These are phyloP conservation scores for Volvox carteri DNA, from an alignment of 163 green algal genomes.

Conservation along the genomic window DNA sequence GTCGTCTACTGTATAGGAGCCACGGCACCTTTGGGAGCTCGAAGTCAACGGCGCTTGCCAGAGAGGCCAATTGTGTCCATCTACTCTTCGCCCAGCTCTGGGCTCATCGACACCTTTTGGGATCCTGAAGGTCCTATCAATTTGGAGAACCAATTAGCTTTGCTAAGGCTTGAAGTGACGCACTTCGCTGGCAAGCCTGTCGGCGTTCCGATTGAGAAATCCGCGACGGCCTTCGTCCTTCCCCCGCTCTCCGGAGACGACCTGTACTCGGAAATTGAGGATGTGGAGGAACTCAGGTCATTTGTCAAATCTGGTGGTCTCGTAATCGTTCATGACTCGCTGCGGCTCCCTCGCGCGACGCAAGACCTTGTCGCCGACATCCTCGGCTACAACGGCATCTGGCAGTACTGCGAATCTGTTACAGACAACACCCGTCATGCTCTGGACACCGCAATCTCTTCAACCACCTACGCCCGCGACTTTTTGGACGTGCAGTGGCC, in stretches of 20 bases:
- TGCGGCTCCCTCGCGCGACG: not conserved
- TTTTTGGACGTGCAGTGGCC: constrained; percentile 11
- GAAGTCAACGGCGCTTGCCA: not conserved
- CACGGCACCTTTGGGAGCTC: not conserved
- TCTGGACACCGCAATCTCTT: not conserved
- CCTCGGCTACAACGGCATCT: not conserved
- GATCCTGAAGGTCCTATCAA: not conserved
- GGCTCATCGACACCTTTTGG: not conserved
- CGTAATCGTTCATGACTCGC: constrained; percentile 10
- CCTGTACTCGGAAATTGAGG: not conserved
- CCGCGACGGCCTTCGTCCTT: not conserved
- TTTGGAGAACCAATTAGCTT: not conserved
- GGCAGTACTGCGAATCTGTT: constrained; percentile 8
- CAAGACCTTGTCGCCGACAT: constrained; percentile 7
- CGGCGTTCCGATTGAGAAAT: not conserved
- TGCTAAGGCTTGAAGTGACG: not conserved
- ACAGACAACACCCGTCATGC: not conserved
- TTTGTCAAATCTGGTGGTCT: not conserved
- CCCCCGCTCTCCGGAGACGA: not conserved
- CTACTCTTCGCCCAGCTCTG: not conserved
- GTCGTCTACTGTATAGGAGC: not conserved
- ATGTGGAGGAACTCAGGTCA: not conserved
- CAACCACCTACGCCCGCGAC: not conserved
- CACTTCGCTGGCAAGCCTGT: not conserved
- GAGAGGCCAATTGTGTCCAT: not conserved